Evolutionary conservation across 306 rosid species (phyloP).

Genomic region (Vigna nakashimae): DNA sequence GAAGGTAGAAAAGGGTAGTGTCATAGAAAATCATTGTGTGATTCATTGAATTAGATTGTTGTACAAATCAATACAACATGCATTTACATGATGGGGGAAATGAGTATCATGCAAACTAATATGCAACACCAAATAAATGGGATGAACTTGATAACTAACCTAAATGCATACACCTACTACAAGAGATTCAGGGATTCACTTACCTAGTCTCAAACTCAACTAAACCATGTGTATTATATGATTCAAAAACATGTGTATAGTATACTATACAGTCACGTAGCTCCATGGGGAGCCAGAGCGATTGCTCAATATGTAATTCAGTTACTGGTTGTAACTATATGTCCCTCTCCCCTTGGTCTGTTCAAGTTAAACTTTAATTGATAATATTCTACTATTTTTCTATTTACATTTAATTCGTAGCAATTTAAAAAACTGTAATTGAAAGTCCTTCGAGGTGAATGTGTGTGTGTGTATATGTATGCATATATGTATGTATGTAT

Average conservation of each 20-base stretch:
- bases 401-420: background rate
- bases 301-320: background rate
- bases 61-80: background rate
- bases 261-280: background rate
- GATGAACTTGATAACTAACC: background rate
- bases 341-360: background rate
- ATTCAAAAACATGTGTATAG: background rate
- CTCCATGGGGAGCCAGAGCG: background rate
- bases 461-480: no score
- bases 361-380: conserved; percentile 3
- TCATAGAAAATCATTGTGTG: background rate
- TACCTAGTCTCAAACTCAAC: background rate
- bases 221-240: background rate
- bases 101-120: background rate
- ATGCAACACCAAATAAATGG: background rate
- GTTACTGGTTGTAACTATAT: background rate
- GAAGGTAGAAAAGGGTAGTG: background rate
- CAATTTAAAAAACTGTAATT: background rate
- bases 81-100: background rate
- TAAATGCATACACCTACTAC: background rate
- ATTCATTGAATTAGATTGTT: background rate
- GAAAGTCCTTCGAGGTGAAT: background rate
- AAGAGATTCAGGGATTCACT: background rate
- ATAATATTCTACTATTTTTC: background rate
- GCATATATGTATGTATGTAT: no score